Evolutionary conservation across 2,329 filamentous ascomycete species (phyloP), one percentile per base, ranked within the genome.

Genomic region (Diaporthe amygdali): DNA sequence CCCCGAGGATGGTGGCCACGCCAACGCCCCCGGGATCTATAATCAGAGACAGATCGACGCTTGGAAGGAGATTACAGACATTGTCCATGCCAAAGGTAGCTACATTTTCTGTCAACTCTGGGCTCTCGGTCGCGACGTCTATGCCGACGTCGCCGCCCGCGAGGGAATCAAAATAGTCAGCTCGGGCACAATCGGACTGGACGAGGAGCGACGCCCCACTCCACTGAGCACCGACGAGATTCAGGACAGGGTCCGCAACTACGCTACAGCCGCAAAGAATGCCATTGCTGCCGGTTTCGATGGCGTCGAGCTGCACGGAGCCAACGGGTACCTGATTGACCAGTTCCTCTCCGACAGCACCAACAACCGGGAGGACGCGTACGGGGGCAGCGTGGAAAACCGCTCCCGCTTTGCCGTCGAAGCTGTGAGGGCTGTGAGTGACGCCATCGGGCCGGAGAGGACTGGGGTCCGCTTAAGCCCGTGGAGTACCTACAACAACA

Each of bases 51-150:
- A 90, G 75, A 82, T 89, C 66, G 81, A 81, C 2, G 86, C 82
- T 0, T 91, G 89, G 89, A 86, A 84, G 70, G 79, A 83, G 52
- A 80, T 91, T 68, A 89, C 87, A 2, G 85, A 88, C 68, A 86
- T 84, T 2, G 89, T 91, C 2, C 90, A 92, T 78, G 81, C 81
- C 41, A 88, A 89, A 76, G 86, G 87, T 37, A 83, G 83, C 46
- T 87, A 84, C 76, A 89, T 93, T 66, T 92, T 84, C 79, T 78
- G 85, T 2, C 92, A 93, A 76, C 82, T 93, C 0, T 92, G 89
- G 84, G 86, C 85, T 0, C 81, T 89, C 7, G 91, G 92, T 5
- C 86, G 91, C 4, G 84, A 85, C 3, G 87, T 87, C 0, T 78
- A 82, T 47, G 68, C 73, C 0, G 76, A 76, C 2, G 37, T 76